Conservation (phyloP, 805 yeast genomes). For the Pichia deserticola region DNA sequence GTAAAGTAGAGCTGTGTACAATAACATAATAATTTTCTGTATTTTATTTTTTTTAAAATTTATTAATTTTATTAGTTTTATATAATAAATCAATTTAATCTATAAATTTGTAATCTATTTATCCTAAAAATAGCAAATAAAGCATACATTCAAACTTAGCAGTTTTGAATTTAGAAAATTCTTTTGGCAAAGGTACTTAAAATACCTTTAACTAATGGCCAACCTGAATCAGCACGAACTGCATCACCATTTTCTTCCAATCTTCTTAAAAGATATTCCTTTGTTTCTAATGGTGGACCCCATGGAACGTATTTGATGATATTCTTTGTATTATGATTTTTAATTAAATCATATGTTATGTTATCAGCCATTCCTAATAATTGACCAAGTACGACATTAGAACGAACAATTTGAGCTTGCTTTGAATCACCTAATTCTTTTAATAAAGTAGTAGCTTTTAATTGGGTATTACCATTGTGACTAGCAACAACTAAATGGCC, state of each 20-base stretch:
- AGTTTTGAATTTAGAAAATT: slow-evolving; percentile 13
- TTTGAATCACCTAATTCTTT: slow-evolving; percentile 7
- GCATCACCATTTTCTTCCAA: slow-evolving; percentile 96
- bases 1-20: slow-evolving; percentile 9
- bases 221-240: slow-evolving; percentile 76
- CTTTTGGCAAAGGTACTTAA: slow-evolving; percentile 29
- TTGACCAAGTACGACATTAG: slow-evolving; percentile 81
- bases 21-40: too few species aligned
- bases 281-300: slow-evolving; percentile 95
- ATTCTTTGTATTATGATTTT: slow-evolving; percentile 56
- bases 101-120: too few species aligned
- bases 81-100: background rate
- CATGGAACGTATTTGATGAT: slow-evolving; percentile 93
- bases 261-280: slow-evolving; percentile 81
- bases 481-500: slow-evolving; percentile 88
- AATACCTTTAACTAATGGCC: slow-evolving; percentile 58
- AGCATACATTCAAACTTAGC: too few species aligned
- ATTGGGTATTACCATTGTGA: slow-evolving; percentile 76
- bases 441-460: slow-evolving; percentile 57
- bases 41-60: too few species aligned
- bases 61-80: background rate
- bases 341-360: slow-evolving; percentile 66
- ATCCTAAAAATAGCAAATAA: background rate
- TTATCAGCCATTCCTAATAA: slow-evolving; percentile 94
- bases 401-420: slow-evolving; percentile 27